Percentiles rank a stretch among this genome's conserved stretches.
These are phyloP conservation scores for Ochromonas danica DNA, from an alignment of 108 stramenopile genomes.

Conservation along the genomic window DNA sequence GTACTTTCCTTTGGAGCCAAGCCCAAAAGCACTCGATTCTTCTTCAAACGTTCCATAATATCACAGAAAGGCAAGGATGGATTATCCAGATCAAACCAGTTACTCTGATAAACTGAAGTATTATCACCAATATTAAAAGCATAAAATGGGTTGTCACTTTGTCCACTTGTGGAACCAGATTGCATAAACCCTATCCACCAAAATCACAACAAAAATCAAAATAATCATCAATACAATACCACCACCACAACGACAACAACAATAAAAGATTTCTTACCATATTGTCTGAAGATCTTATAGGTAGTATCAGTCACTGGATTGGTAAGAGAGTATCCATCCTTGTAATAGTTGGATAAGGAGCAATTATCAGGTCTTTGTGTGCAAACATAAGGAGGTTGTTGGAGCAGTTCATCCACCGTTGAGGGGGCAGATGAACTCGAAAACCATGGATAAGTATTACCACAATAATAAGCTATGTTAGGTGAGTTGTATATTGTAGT, in stretches of 20 bases:
- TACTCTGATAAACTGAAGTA: conserved; percentile 33
- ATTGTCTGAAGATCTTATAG: no score
- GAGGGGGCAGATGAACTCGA: neutral
- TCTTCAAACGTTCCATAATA: conserved; percentile 29
- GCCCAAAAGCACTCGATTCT: conserved; percentile 31
- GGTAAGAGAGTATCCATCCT: no score
- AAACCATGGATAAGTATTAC: conserved; percentile 21
- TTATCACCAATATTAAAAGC: conserved; percentile 52
- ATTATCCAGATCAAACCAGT: conserved; percentile 39
- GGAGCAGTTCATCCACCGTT: neutral
- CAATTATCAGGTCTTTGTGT: conserved; percentile 11
- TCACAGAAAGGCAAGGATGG: conserved; percentile 43
- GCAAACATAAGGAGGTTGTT: neutral
- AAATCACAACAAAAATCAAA: no score
- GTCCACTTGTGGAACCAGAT: neutral
- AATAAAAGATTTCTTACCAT: no score
- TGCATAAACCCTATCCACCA: neutral
- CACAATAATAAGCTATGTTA: conserved; percentile 36
- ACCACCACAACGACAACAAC: no score
- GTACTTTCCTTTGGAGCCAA: conserved; percentile 36
- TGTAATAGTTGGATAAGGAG: conserved; percentile 1
- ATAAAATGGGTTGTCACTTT: conserved; percentile 37
- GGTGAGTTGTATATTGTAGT: conserved; percentile 14
- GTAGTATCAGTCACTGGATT: no score
- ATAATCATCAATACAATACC: no score